Base-by-base conservation (phyloP, 768 basidiomycete species). In the Lactarius sp. region DNA sequence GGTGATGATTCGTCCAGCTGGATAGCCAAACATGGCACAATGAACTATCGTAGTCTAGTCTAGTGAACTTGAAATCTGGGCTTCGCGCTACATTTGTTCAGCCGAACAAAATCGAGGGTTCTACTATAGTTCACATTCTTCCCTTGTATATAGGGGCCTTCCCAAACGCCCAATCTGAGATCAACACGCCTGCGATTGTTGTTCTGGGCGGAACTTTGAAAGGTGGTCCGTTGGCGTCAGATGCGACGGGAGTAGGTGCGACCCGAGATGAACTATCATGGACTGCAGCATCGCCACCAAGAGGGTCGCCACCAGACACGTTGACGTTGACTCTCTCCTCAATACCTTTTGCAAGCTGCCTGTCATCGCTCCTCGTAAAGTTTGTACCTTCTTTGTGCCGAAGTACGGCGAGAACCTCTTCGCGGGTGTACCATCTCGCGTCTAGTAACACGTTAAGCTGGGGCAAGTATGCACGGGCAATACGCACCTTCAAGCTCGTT, bases 401-500 rank as follows among this genome's bases (percentile, higher is more conserved):
- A 20, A 97, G 77, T 7, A 93, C 83, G 0, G 78, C 74, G 6
- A 81, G 74, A 39, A 98, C 79, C 69, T 93, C 86, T 18, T 82
- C 82, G 4, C 90, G 85, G 12, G 86, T 86, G 75, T 85, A 97
- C 92, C 92, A 99, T 52, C 82, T 82, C 1, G 94, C 94, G 71
- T 98, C 94, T 94, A 70, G 34, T 7, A 54, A 55, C 33, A 55
- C 37, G 33, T 20, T 53, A 33, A 56, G 54, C 52, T 49, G 44
- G 34, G 18, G 27, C 49, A 39, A 9, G 22, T 22, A 51, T 47
- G 34, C 22, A 59, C 33, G 7, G 36, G 37, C 1, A 13, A 16
- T 44, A 8, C 47, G 18, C 64, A 90, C 94, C 92, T 70, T 87
- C 86, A n/a, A 99, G 83, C 76, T 99, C 96, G 68, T 96, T 96